These are phyloP conservation scores for Termitomyces sp. DNA, from an alignment of 768 basidiomycete genomes.

Conservation along the genomic window DNA sequence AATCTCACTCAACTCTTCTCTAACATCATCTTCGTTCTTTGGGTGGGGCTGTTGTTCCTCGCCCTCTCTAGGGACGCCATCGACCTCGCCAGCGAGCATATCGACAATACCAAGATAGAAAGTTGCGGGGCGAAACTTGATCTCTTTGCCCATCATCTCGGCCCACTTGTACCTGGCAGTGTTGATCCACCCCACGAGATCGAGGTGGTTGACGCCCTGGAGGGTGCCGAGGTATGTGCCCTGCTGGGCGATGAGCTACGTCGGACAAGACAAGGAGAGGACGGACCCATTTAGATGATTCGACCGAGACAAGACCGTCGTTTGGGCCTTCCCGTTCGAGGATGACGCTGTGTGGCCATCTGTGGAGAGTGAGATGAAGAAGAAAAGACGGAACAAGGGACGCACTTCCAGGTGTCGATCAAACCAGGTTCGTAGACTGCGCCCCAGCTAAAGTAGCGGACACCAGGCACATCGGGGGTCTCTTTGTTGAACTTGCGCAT, in stretches of 20 bases:
- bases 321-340: constrained; percentile 87
- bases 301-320: constrained; percentile 88
- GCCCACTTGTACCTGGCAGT: constrained; percentile 85
- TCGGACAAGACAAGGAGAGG: background rate
- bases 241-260: constrained; percentile 25
- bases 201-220: constrained; percentile 85
- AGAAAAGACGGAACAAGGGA: constrained; percentile 11
- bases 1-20: constrained; percentile 12
- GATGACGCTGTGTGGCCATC: constrained; percentile 77
- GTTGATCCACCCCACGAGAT: constrained; percentile 93
- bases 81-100: constrained; percentile 72
- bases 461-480: constrained; percentile 71
- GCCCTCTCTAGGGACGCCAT: constrained; percentile 36
- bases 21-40: constrained; percentile 11
- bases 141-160: constrained; percentile 81
- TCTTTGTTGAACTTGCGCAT: constrained; percentile 90
- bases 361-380: constrained; percentile 10
- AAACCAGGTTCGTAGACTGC: constrained; percentile 85
- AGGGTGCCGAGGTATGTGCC: constrained; percentile 96
- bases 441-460: constrained; percentile 95
- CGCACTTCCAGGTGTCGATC: constrained; percentile 82
- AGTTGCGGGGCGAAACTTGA: constrained; percentile 86
- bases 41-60: background rate
- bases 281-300: constrained; percentile 79
- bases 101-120: constrained; percentile 87